Evolutionary conservation across 179 eudicot genomes (phyloP), one percentile per base, ranked within the genome.

Genomic region (Patellifolia procumbens): DNA sequence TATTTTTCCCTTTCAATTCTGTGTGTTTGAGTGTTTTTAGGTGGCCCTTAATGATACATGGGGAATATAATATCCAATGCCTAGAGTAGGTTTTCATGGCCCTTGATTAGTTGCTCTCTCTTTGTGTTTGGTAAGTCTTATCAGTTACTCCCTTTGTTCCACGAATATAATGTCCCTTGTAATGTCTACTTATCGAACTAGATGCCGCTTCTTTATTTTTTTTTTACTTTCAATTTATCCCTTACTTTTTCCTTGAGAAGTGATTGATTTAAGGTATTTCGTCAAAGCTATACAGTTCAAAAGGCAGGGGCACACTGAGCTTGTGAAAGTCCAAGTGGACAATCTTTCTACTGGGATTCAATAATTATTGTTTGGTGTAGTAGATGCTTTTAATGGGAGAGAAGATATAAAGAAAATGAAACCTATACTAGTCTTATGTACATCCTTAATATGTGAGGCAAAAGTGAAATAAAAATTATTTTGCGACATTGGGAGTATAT

Each of bases 21-120:
- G 66, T 31, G n/a, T n/a, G n/a, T n/a, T 31, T 6, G 28, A 20
- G 9, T 76, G 68, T 46, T 28, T 66, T 1, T 76, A n/a, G 48
- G 53, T 32, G 61, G 31, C 67, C 67, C 19, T 46, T 64, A 65
- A 60, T 61, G 71, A 37, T 63, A 37, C 63, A 29, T 28, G 53
- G 71, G 43, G 49, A 17, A 24, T 22, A 66, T 31, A 74, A 26
- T 26, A 37, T 61, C 24, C 35, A 42, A 0, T 48, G 17, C 31
- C 42, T 67, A 19, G 31, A 37, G 15, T 59, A 51, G 11, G 45
- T 62, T 37, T 46, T 4, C 32, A 22, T 66, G 11, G 28, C 69
- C 68, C 32, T 37, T 5, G 34, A n/a, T 31, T 49, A 46, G 52
- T 45, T 68, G 3, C 37, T n/a, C 15, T 59, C 74, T 43, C 5